Percentiles rank a stretch among this genome's conserved stretches.
Conservation (phyloP, 1,284 basidiomycete species). For the Ustilago loliicola region DNA sequence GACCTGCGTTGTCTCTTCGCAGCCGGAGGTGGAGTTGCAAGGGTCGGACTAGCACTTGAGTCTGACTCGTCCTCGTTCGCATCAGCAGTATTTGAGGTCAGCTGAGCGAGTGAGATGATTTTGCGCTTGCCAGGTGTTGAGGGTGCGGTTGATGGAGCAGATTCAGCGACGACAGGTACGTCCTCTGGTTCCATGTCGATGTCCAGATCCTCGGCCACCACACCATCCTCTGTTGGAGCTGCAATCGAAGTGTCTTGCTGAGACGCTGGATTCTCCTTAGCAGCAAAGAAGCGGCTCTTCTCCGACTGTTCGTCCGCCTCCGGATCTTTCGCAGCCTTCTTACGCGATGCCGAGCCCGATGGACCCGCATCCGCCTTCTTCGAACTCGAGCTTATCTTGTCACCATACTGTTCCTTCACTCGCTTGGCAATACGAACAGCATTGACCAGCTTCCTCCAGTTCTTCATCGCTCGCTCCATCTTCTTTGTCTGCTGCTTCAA, state of each 20-base stretch:
- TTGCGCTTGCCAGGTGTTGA: constrained; percentile 36
- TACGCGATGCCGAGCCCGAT: neutral
- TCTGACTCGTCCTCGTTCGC: constrained; percentile 11
- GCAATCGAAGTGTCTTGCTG: neutral
- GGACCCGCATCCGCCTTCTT: constrained; percentile 8
- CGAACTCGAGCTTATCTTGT: constrained; percentile 23
- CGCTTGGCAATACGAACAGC: constrained; percentile 87
- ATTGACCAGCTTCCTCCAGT: constrained; percentile 88
- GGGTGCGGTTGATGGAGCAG: neutral
- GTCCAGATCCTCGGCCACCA: constrained; percentile 14
- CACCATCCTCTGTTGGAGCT: neutral
- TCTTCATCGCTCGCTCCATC: constrained; percentile 84
- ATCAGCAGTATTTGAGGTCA: constrained; percentile 24
- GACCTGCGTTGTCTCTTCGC: constrained; percentile 17
- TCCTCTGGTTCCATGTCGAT: constrained; percentile 7
- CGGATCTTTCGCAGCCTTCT: constrained; percentile 6
- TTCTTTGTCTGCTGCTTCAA: constrained; percentile 80
- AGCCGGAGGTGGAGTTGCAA: neutral
- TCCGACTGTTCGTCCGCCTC: constrained; percentile 11
- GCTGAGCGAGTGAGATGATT: constrained; percentile 51
- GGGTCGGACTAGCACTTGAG: constrained; percentile 16
- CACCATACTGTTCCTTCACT: constrained; percentile 82
- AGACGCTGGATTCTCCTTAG: neutral
- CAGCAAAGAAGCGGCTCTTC: constrained; percentile 37
- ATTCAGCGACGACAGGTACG: neutral